Evolutionary conservation across 345 rosid genomes (phyloP).

Genomic region (Dimocarpus longan): DNA sequence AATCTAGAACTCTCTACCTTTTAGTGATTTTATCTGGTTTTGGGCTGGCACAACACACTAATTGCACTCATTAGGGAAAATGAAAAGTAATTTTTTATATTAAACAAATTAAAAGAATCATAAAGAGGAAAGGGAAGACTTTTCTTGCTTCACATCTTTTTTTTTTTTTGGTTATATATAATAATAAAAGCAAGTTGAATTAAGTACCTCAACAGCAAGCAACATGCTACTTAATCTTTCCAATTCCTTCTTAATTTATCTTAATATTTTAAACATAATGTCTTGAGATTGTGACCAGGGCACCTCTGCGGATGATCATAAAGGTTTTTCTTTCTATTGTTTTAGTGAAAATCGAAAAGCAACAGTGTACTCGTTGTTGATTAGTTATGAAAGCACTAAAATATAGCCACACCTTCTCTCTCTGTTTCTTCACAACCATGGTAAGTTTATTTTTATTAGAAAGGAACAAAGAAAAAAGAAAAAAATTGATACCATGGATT

Average conservation of each 20-base stretch:
- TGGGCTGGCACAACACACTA: constrained; percentile 12
- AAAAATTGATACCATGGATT: too few species aligned
- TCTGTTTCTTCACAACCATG: neutral
- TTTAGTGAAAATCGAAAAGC: neutral
- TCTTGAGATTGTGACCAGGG: constrained; percentile 15
- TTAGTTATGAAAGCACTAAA: neutral
- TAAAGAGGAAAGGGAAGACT: constrained; percentile 28
- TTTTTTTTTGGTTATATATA: too few species aligned
- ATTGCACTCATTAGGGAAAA: constrained; percentile 16
- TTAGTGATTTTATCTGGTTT: constrained; percentile 5
- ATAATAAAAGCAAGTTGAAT: constrained; percentile 32
- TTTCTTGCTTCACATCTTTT: constrained; percentile 17
- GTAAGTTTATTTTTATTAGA: too few species aligned
- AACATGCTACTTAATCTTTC: neutral
- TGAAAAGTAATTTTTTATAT: neutral
- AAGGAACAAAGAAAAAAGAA: too few species aligned
- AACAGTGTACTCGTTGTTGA: neutral
- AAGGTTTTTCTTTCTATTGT: neutral
- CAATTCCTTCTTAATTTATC: neutral
- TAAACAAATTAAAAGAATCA: constrained; percentile 10
- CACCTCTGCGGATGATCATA: constrained; percentile 2
- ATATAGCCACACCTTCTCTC: neutral
- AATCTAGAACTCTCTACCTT: constrained; percentile 23
- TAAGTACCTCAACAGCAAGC: constrained; percentile 31
- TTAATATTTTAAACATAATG: neutral